Evolutionary conservation across 1,139 yeast species (phyloP).

Genomic region (Kurtzmaniella quercitrusa): DNA sequence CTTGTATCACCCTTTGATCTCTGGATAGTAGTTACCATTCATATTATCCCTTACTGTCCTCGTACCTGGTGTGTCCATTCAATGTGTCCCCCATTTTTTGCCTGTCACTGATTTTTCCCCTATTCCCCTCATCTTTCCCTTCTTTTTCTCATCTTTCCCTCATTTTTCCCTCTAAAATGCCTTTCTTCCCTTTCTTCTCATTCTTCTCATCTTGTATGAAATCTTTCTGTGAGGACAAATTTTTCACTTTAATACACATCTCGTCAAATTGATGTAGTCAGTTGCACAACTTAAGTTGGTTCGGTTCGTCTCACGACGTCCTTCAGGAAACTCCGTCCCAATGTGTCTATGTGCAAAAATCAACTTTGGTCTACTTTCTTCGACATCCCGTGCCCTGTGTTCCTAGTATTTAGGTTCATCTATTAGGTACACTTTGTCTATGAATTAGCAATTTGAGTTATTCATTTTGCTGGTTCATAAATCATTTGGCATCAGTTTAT

Average conservation of each 20-base stretch:
- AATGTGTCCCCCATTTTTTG: too few species aligned
- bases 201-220: not conserved
- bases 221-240: too few species aligned
- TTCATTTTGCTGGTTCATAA: not conserved
- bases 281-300: slow-evolving; percentile 45
- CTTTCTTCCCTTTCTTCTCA: not conserved
- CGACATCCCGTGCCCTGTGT: not conserved
- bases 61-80: too few species aligned
- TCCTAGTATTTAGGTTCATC: not conserved
- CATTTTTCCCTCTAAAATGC: too few species aligned
- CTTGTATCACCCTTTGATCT: too few species aligned
- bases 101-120: too few species aligned
- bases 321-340: slow-evolving; percentile 37
- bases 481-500: not conserved
- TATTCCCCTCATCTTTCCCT: too few species aligned
- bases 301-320: slow-evolving; percentile 23
- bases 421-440: not conserved
- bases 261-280: not conserved
- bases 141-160: too few species aligned
- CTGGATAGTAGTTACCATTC: too few species aligned
- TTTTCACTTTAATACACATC: not conserved
- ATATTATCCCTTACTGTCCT: too few species aligned
- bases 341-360: slow-evolving; percentile 52
- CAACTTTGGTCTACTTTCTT: not conserved
- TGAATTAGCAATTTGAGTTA: not conserved